phyloP scores from a whole-genome alignment of 495 filamentous ascomycete species.

The Daldinia childiae region DNA sequence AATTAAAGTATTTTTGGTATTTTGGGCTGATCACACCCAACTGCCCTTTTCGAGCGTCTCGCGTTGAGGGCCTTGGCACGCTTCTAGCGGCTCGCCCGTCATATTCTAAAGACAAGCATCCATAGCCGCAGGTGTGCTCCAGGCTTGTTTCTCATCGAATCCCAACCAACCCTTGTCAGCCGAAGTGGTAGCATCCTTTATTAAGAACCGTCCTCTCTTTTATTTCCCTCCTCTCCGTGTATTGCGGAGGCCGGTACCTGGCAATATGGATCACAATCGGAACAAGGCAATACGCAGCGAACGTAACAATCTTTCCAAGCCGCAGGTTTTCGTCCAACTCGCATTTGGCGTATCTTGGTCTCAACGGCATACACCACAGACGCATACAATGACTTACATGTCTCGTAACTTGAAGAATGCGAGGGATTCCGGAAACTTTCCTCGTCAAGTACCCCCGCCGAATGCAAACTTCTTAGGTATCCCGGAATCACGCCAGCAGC shows the following conservation, averaged over 20 bases:
- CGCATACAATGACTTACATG: constrained; percentile 55
- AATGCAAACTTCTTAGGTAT: constrained; percentile 55
- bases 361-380: constrained; percentile 48
- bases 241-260: constrained; percentile 41
- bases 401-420: constrained; percentile 54
- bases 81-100: constrained; percentile 23
- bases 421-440: constrained; percentile 47
- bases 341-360: constrained; percentile 58
- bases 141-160: constrained; percentile 29
- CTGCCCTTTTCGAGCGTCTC: constrained; percentile 40
- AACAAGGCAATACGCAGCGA: constrained; percentile 38
- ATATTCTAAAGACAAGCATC: constrained; percentile 22
- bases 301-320: constrained; percentile 40
- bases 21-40: constrained; percentile 30
- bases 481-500: constrained; percentile 46
- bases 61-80: constrained; percentile 29
- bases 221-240: constrained; percentile 8
- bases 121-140: constrained; percentile 19
- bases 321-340: constrained; percentile 58
- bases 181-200: constrained; percentile 1
- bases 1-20: constrained; percentile 12
- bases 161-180: constrained; percentile 16
- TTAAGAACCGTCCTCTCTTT: constrained; percentile 8
- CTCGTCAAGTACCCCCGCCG: constrained; percentile 54
- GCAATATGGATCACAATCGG: constrained; percentile 46